Percentiles rank a stretch among this genome's conserved stretches.
phyloP scores from a whole-genome alignment of 164 flowering plant genomes.

The grape (Vitis vinifera) region DNA sequence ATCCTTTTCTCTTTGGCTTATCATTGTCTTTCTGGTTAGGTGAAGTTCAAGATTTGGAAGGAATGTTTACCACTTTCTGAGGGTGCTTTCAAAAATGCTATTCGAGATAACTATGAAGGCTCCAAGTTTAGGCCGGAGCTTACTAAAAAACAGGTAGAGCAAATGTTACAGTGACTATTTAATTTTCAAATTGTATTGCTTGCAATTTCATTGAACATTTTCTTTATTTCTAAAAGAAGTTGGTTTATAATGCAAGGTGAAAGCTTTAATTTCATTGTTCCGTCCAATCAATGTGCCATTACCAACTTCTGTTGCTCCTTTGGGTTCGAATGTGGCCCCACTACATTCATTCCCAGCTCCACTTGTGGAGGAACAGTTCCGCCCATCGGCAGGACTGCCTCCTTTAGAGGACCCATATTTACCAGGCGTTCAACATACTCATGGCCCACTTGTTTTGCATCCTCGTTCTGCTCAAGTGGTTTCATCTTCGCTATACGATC shows the following conservation, averaged over 20 bases:
- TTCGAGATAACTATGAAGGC: slow-evolving; percentile 36
- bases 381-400: slow-evolving; percentile 10
- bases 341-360: too few relatives aligned
- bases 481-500: slow-evolving; percentile 9
- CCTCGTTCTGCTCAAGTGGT: slow-evolving; percentile 1
- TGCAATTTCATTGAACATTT: too few relatives aligned
- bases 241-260: slow-evolving; percentile 29
- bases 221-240: not conserved
- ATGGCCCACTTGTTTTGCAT: not conserved
- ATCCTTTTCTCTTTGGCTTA: not conserved
- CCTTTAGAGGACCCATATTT: slow-evolving; percentile 13
- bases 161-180: too few relatives aligned
- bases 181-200: too few relatives aligned
- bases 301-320: slow-evolving; percentile 6
- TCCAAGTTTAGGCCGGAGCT: slow-evolving; percentile 41
- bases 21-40: slow-evolving; percentile 24
- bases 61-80: slow-evolving; percentile 55
- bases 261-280: slow-evolving; percentile 29
- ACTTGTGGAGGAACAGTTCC: not conserved
- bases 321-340: not conserved
- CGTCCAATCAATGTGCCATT: slow-evolving; percentile 23
- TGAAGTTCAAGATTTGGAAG: slow-evolving; percentile 38
- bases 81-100: slow-evolving; percentile 37
- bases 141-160: slow-evolving; percentile 25
- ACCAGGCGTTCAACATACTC: not conserved